Evolutionary conservation across 345 rosid species (phyloP).

Genomic region (Excoecaria cochinchinensis): DNA sequence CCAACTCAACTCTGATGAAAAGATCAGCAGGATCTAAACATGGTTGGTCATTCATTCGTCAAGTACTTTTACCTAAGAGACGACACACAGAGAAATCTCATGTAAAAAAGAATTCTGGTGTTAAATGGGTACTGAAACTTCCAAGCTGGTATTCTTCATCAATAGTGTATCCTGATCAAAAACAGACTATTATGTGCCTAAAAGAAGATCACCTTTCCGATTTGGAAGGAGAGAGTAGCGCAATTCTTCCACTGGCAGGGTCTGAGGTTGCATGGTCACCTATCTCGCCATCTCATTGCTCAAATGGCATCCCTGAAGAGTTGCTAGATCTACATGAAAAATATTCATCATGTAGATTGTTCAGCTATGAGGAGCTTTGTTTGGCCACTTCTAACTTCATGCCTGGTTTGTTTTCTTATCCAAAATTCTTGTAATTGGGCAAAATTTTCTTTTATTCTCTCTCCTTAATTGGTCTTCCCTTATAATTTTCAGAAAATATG

Average conservation of each 20-base stretch:
- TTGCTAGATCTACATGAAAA: conserved; percentile 61
- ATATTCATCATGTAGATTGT: conserved; percentile 76
- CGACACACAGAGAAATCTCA: conserved; percentile 39
- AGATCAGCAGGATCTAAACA: conserved; percentile 31
- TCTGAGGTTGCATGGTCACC: conserved; percentile 36
- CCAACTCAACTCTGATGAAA: conserved; percentile 15
- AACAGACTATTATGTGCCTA: conserved; percentile 34
- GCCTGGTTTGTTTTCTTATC: conserved; percentile 47
- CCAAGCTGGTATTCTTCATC: conserved; percentile 61
- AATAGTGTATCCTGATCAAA: conserved; percentile 61
- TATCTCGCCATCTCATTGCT: conserved; percentile 41
- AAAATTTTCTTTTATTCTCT: not conserved
- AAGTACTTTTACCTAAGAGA: conserved; percentile 36
- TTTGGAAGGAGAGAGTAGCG: conserved; percentile 56
- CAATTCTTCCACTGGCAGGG: conserved; percentile 45
- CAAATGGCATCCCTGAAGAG: conserved; percentile 49
- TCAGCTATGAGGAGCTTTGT: conserved; percentile 70
- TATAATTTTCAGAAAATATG: conserved; percentile 62
- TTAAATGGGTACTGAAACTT: conserved; percentile 46
- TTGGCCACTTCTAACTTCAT: conserved; percentile 65
- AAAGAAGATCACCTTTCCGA: conserved; percentile 36
- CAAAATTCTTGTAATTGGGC: not conserved
- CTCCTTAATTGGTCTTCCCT: conserved; percentile 12
- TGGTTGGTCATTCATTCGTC: conserved; percentile 63
- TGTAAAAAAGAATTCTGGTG: conserved; percentile 49